Evolutionary conservation across 495 filamentous ascomycete species (phyloP).

Genomic region (Hypoxylon cercidicola): DNA sequence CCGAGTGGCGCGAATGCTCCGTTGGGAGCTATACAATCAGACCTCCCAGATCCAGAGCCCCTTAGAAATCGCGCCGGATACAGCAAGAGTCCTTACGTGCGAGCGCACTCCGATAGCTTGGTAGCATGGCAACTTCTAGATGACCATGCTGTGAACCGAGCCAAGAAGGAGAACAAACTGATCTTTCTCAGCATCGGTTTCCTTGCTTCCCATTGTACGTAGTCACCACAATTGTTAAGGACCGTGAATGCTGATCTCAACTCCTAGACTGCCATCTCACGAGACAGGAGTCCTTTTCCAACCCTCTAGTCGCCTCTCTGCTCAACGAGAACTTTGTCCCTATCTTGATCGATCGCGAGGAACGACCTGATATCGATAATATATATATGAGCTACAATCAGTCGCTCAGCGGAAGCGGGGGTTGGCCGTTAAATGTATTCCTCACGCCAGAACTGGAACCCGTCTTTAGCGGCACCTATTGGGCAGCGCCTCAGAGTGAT

Average conservation of each 20-base stretch:
- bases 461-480: conserved; percentile 96
- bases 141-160: conserved; percentile 77
- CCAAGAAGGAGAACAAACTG: conserved; percentile 81
- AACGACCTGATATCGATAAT: conserved; percentile 93
- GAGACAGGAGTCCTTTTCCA: conserved; percentile 92
- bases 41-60: conserved; percentile 17
- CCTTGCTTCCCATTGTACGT: conserved; percentile 90
- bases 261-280: conserved; percentile 86
- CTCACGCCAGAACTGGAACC: conserved; percentile 92
- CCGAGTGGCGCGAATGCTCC: conserved; percentile 7
- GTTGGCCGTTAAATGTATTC: conserved; percentile 98
- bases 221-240: conserved; percentile 1
- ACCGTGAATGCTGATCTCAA: conserved; percentile 16
- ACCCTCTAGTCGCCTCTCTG: conserved; percentile 78
- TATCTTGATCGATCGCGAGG: conserved; percentile 93
- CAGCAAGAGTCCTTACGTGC: conserved; percentile 86
- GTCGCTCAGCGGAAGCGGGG: conserved; percentile 89
- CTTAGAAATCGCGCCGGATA: conserved; percentile 76
- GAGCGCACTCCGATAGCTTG: conserved; percentile 81
- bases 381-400: conserved; percentile 99
- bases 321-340: conserved; percentile 92
- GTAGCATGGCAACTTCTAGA: conserved; percentile 96
- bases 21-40: conserved; percentile 1
- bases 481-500: conserved; percentile 76
- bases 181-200: conserved; percentile 97